A percentile compares a stretch with the other conserved stretches of the same genome.
Conservation (phyloP, 805 yeast genomes). For the Pichia rugopelliculosa region DNA sequence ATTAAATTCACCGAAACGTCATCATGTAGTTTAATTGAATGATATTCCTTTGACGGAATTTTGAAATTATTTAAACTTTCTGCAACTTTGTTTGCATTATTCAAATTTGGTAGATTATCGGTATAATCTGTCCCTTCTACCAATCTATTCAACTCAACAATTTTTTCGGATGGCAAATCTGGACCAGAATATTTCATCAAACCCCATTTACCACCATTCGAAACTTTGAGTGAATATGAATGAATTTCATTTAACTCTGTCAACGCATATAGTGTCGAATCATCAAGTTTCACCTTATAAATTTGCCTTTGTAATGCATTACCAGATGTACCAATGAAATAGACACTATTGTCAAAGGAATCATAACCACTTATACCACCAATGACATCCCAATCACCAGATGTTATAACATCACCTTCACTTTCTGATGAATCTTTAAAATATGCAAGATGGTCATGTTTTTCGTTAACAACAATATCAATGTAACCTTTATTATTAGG, state of each 20-base stretch:
- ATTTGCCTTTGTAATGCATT: slow-evolving; percentile 54
- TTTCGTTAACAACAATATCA: slow-evolving; percentile 48
- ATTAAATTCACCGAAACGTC: slow-evolving; percentile 42
- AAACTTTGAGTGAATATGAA: slow-evolving; percentile 44
- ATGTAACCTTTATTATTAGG: slow-evolving; percentile 49
- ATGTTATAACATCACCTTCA: slow-evolving; percentile 36
- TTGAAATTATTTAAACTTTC: slow-evolving; percentile 28
- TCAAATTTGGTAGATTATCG: slow-evolving; percentile 12
- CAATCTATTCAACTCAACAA: slow-evolving; percentile 26
- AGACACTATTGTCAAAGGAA: slow-evolving; percentile 37
- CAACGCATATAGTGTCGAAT: slow-evolving; percentile 18
- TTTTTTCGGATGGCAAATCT: slow-evolving; percentile 37
- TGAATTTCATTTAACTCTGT: slow-evolving; percentile 33
- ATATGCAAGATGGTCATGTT: slow-evolving; percentile 59
- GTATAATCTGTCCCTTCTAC: slow-evolving; percentile 10
- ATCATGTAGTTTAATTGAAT: slow-evolving; percentile 25
- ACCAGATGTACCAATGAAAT: slow-evolving; percentile 50
- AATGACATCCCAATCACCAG: slow-evolving; percentile 47
- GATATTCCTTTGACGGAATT: slow-evolving; percentile 44
- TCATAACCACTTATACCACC: slow-evolving; percentile 44
- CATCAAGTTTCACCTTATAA: slow-evolving; percentile 38
- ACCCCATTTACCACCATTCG: slow-evolving; percentile 50
- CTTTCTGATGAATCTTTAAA: slow-evolving; percentile 36
- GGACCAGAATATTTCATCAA: slow-evolving; percentile 43
- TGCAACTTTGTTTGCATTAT: slow-evolving; percentile 10